phyloP scores from a whole-genome alignment of 2,329 filamentous ascomycete species.

The Pseudopyricularia cyperi region DNA sequence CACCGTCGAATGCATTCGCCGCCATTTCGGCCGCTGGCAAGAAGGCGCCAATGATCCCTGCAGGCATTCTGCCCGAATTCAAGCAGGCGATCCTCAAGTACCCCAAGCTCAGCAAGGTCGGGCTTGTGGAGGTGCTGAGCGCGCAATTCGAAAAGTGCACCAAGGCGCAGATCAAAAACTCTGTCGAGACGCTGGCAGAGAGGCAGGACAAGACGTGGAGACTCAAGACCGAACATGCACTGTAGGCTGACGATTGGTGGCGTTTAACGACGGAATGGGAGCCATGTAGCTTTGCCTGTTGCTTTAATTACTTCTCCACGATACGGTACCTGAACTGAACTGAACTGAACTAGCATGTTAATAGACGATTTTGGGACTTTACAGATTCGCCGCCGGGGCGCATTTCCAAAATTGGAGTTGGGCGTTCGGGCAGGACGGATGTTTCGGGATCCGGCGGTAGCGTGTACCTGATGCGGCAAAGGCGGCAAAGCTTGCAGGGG shows the following conservation, averaged over 20 bases:
- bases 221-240: conserved; percentile 18
- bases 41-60: conserved; percentile 31
- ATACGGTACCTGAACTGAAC: no score
- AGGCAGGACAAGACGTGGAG: conserved; percentile 53
- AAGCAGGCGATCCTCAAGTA: conserved; percentile 53
- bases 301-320: no score
- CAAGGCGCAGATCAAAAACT: conserved; percentile 58
- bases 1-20: conserved; percentile 11
- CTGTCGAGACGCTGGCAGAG: conserved; percentile 52
- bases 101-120: conserved; percentile 51
- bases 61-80: conserved; percentile 50
- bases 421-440: no score
- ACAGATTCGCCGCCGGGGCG: no score
- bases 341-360: no score
- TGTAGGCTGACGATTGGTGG: not conserved
- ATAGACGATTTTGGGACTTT: no score
- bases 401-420: no score
- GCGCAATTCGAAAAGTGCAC: conserved; percentile 59
- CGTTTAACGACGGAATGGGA: no score
- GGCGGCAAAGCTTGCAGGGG: no score
- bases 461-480: no score
- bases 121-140: conserved; percentile 62
- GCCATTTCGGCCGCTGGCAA: conserved; percentile 10
- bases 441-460: no score
- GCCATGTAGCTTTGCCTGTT: no score